These are phyloP conservation scores for Papiliotrema flavescens DNA, from an alignment of 1,284 basidiomycete species.

Conservation along the genomic window DNA sequence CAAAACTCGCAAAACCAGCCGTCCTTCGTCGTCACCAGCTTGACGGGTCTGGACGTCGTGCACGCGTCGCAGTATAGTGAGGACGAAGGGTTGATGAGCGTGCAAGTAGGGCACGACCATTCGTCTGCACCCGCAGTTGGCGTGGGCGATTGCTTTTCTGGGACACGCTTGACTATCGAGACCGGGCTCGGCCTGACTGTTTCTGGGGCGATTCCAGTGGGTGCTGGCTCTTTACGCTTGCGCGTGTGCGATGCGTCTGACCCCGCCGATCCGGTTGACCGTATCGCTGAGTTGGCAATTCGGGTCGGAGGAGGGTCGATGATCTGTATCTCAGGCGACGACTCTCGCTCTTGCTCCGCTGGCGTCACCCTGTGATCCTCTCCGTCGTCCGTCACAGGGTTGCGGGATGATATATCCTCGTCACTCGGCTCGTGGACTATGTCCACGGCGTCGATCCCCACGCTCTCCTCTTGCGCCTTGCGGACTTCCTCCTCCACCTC, in stretches of 20 bases:
- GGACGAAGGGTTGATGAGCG: background rate
- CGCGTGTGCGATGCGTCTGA: background rate
- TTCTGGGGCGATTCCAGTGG: background rate
- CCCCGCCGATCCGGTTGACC: background rate
- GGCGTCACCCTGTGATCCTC: too few species aligned
- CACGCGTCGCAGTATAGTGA: slow-evolving; percentile 52
- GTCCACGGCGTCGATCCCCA: slow-evolving; percentile 62
- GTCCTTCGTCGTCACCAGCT: slow-evolving; percentile 46
- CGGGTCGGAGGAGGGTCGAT: background rate
- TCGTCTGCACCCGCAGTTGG: slow-evolving; percentile 16
- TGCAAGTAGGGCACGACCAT: slow-evolving; percentile 61
- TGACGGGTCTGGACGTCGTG: slow-evolving; percentile 52
- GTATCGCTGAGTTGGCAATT: background rate
- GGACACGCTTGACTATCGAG: slow-evolving; percentile 4
- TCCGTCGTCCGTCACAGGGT: too few species aligned
- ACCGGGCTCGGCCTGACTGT: slow-evolving; percentile 30
- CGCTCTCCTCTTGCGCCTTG: slow-evolving; percentile 64
- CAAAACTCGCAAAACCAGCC: slow-evolving; percentile 70
- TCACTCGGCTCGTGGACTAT: slow-evolving; percentile 31
- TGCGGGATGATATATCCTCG: too few species aligned
- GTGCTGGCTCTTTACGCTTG: background rate
- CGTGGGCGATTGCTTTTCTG: slow-evolving; percentile 12
- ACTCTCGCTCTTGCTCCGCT: background rate
- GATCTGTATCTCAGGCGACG: background rate
- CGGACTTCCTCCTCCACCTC: slow-evolving; percentile 65